Percentiles rank a stretch among this genome's conserved stretches.
These are phyloP conservation scores for Endotrypanum monterogeii DNA, from an alignment of 208 protist genomes.

Conservation along the genomic window DNA sequence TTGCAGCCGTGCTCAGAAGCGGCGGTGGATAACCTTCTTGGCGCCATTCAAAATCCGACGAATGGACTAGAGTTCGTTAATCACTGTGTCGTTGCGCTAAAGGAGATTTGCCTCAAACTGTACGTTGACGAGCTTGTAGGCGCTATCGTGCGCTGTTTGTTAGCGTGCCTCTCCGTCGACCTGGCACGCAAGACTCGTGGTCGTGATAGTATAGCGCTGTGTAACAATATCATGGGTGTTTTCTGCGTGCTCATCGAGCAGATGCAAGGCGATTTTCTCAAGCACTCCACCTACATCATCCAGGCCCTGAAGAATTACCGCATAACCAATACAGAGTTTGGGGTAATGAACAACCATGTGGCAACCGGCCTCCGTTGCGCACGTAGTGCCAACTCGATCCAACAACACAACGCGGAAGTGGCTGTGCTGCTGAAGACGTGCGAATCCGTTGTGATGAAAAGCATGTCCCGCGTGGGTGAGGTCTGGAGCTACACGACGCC, in stretches of 20 bases:
- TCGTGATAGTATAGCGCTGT: constrained; percentile 35
- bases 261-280: constrained; percentile 80
- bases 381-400: constrained; percentile 31
- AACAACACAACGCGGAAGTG: constrained; percentile 57
- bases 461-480: constrained; percentile 58
- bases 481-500: constrained; percentile 57
- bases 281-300: constrained; percentile 70
- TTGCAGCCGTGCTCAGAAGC: constrained; percentile 65
- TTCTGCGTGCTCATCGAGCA: constrained; percentile 62
- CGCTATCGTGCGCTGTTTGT: constrained; percentile 76
- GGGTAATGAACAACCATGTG: constrained; percentile 55
- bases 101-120: constrained; percentile 64
- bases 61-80: constrained; percentile 61
- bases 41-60: constrained; percentile 41
- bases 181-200: constrained; percentile 29
- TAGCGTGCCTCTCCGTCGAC: constrained; percentile 44
- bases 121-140: constrained; percentile 79
- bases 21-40: constrained; percentile 67
- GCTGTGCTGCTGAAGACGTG: constrained; percentile 57
- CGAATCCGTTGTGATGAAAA: constrained; percentile 49
- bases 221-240: constrained; percentile 72
- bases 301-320: constrained; percentile 69
- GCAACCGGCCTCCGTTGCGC: constrained; percentile 45
- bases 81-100: constrained; percentile 56
- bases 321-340: constrained; percentile 65